A percentile compares a stretch with the other conserved stretches of the same genome.
These are phyloP conservation scores for Dillenia turbinata DNA, from an alignment of 164 flowering plant species.

Conservation along the genomic window DNA sequence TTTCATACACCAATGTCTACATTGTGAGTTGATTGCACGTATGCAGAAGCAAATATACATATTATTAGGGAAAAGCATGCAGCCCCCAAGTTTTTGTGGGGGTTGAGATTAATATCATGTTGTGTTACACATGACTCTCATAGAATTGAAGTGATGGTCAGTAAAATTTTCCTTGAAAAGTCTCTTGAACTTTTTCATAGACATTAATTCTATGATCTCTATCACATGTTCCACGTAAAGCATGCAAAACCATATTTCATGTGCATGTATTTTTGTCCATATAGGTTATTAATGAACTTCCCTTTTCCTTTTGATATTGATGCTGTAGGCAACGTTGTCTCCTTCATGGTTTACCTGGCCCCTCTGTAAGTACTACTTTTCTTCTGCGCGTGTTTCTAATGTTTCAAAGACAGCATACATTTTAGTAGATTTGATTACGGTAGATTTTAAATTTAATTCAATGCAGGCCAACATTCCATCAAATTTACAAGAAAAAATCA, in stretches of 20 bases:
- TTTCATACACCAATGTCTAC: too few relatives aligned
- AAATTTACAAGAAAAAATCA: conserved; percentile 45
- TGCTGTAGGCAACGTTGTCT: conserved; percentile 41
- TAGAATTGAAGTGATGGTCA: too few relatives aligned
- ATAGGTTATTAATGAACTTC: background rate
- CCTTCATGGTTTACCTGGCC: conserved; percentile 46
- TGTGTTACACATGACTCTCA: too few relatives aligned
- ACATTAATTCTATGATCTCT: background rate
- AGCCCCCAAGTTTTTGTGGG: too few relatives aligned
- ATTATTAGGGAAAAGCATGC: too few relatives aligned
- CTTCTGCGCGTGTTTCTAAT: background rate
- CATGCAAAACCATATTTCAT: too few relatives aligned
- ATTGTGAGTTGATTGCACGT: too few relatives aligned
- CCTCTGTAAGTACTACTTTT: conserved; percentile 39
- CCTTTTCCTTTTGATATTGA: background rate
- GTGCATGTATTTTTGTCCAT: background rate
- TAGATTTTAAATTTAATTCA: background rate
- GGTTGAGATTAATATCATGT: too few relatives aligned
- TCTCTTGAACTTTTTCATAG: background rate
- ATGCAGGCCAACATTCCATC: conserved; percentile 51
- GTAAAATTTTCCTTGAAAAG: too few relatives aligned
- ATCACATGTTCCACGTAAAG: background rate
- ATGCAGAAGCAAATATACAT: too few relatives aligned
- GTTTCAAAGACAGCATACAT: background rate
- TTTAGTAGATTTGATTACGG: background rate